phyloP scores from a whole-genome alignment of 495 filamentous ascomycete species.

The Aspergillus indologenus region DNA sequence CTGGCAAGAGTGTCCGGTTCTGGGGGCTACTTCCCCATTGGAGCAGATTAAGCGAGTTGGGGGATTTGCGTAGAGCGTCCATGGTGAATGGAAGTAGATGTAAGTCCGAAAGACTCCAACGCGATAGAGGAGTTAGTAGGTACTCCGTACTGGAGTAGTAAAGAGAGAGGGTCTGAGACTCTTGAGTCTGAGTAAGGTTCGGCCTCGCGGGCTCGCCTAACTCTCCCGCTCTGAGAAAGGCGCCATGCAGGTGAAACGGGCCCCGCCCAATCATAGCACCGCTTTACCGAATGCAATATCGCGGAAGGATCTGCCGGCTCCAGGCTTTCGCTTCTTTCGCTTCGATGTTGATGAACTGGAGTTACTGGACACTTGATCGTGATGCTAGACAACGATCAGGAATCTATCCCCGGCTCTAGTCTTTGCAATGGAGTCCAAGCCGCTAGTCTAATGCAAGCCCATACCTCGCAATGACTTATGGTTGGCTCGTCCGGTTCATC shows the following conservation, averaged over 20 bases:
- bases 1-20: too few species aligned
- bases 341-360: neutral
- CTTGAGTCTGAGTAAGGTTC: neutral
- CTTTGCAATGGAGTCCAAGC: neutral
- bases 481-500: neutral
- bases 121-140: neutral
- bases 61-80: neutral
- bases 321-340: too few species aligned
- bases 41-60: neutral
- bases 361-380: neutral
- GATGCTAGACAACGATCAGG: neutral
- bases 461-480: neutral
- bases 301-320: neutral
- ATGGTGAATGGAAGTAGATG: slow-evolving; percentile 8
- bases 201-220: slow-evolving; percentile 33
- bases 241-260: slow-evolving; percentile 13
- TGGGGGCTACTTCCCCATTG: neutral
- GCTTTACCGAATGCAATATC: slow-evolving; percentile 35
- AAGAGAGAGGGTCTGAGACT: too few species aligned
- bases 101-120: neutral
- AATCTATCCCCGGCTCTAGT: neutral
- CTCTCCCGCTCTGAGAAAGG: slow-evolving; percentile 43
- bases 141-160: too few species aligned
- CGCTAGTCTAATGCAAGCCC: neutral
- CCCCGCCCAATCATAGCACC: slow-evolving; percentile 34